Conservation (phyloP, 148 eudicot genomes). For the Rhododendron simsii region DNA sequence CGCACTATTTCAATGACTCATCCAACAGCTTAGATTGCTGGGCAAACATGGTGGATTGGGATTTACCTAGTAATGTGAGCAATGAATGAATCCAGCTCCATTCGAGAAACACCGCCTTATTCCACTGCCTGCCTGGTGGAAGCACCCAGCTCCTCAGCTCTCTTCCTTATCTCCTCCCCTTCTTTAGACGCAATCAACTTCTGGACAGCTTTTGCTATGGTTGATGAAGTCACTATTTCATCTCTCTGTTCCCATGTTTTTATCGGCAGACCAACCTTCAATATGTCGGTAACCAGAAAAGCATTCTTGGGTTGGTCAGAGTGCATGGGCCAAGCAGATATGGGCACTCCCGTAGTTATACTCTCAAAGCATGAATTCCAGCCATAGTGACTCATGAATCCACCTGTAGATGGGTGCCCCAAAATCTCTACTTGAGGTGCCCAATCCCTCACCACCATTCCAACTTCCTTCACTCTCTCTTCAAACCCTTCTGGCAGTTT, state of each 20-base stretch:
- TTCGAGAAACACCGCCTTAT: conserved; percentile 14
- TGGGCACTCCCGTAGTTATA: not conserved
- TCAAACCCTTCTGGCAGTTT: not conserved
- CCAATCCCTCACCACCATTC: conserved; percentile 9
- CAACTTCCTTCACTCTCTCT: not conserved
- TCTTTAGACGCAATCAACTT: conserved; percentile 11
- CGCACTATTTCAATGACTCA: not conserved
- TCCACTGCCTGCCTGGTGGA: not conserved
- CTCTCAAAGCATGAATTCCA: conserved; percentile 13
- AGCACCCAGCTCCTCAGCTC: conserved; percentile 4
- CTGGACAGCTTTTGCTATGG: not conserved
- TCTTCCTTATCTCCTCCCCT: conserved; percentile 15
- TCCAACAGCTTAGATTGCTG: not conserved
- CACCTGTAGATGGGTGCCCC: not conserved
- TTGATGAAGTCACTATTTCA: not conserved
- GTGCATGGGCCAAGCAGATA: conserved; percentile 4
- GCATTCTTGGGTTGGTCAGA: conserved; percentile 6
- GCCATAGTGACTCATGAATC: conserved; percentile 10
- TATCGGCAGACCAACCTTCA: not conserved
- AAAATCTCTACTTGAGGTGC: conserved; percentile 5
- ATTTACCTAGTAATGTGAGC: conserved; percentile 14
- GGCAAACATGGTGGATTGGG: not conserved
- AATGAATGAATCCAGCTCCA: conserved; percentile 18
- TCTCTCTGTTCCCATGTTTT: not conserved
- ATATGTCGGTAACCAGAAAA: not conserved